Conservation (phyloP, 306 rosid species). For the Vachellia pachyceras region DNA sequence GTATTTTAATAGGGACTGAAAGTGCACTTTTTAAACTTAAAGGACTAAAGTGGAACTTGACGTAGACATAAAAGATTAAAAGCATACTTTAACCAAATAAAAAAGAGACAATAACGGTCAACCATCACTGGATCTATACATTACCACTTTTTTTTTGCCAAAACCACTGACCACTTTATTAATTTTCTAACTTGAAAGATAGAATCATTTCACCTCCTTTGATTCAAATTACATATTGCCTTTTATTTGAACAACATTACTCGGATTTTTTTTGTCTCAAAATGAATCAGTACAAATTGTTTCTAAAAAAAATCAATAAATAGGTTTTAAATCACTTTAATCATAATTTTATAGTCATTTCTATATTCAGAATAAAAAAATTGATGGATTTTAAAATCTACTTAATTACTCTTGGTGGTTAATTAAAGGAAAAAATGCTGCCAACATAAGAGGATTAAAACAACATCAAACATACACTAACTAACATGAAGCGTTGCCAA, state of each 20-base stretch:
- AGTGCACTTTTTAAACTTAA: no score
- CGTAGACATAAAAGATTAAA: no score
- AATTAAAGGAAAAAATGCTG: background rate
- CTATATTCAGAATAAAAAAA: background rate
- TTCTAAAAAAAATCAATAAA: background rate
- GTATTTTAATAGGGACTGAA: no score
- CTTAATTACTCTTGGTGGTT: background rate
- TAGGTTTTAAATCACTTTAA: background rate
- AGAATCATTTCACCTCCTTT: background rate
- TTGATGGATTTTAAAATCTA: background rate
- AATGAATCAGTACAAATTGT: background rate
- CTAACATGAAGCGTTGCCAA: no score
- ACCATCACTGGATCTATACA: background rate
- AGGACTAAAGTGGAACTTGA: no score
- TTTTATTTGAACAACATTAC: background rate
- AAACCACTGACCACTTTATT: no score
- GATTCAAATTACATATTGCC: background rate
- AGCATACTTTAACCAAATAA: no score
- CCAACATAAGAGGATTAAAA: background rate
- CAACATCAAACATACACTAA: background rate
- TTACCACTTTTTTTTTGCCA: background rate
- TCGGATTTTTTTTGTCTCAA: background rate
- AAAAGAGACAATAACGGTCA: background rate
- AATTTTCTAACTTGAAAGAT: background rate
- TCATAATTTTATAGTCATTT: background rate